These are phyloP conservation scores for Hepatocystis sp. DNA, from an alignment of 169 alveolate genomes.

Conservation along the genomic window DNA sequence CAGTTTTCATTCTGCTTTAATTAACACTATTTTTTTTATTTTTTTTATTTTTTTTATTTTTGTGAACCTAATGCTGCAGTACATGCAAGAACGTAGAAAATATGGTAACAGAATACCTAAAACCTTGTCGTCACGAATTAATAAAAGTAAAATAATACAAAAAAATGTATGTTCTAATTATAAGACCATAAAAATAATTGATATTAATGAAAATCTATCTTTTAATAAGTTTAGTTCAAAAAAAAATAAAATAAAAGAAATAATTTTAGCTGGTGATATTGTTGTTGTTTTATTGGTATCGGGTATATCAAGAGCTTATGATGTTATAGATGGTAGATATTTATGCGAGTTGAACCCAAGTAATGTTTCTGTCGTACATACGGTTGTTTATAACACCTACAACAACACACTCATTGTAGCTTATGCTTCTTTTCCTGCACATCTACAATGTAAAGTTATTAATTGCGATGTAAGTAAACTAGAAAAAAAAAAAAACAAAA, in stretches of 20 bases:
- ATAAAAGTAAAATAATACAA: conserved; percentile 53
- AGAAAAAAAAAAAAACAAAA: neutral
- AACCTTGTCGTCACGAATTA: conserved; percentile 62
- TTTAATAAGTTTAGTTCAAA: conserved; percentile 72
- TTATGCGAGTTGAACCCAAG: conserved; percentile 28
- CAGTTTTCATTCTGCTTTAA: neutral
- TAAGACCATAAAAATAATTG: conserved; percentile 75
- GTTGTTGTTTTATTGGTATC: conserved; percentile 79
- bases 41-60: neutral
- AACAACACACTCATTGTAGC: conserved; percentile 85
- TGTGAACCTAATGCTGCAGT: conserved; percentile 50
- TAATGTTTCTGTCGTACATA: conserved; percentile 80
- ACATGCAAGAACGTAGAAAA: conserved; percentile 63
- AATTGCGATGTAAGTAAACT: conserved; percentile 71
- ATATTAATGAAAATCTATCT: conserved; percentile 79
- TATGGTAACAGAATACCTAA: conserved; percentile 62
- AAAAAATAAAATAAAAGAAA: conserved; percentile 80
- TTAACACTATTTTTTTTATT: neutral
- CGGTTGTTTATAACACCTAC: conserved; percentile 80
- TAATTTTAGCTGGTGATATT: conserved; percentile 80
- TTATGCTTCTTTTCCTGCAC: conserved; percentile 84
- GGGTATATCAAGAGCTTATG: conserved; percentile 83
- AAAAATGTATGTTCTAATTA: conserved; percentile 20
- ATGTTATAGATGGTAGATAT: conserved; percentile 39
- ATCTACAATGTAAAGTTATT: conserved; percentile 83